A percentile compares a stretch with the other conserved stretches of the same genome.
These are phyloP conservation scores for Prunus salicina DNA, from an alignment of 306 rosid genomes.

Conservation along the genomic window DNA sequence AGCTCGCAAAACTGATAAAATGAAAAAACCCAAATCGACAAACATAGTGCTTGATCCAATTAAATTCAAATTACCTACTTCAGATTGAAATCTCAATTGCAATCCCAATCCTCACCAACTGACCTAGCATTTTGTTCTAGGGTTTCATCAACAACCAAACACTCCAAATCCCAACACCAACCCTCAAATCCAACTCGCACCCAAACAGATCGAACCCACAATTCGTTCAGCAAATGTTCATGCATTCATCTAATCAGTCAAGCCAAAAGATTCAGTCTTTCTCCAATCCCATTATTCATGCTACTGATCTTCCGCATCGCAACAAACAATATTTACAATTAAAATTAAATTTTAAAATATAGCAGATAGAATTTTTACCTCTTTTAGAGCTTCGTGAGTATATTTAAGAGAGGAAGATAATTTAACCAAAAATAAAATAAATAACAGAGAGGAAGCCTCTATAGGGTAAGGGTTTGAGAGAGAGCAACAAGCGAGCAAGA, in stretches of 20 bases:
- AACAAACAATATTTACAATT: background rate
- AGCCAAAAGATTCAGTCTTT: conserved; percentile 32
- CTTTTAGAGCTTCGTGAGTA: conserved; percentile 20
- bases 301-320: conserved; percentile 21
- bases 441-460: conserved; percentile 19
- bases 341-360: conserved; percentile 8
- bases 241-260: conserved; percentile 45
- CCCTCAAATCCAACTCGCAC: conserved; percentile 9
- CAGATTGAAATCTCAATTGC: conserved; percentile 20
- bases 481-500: background rate
- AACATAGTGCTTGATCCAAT: conserved; percentile 19
- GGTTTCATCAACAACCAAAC: conserved; percentile 41
- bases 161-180: conserved; percentile 16
- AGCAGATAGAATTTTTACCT: conserved; percentile 51
- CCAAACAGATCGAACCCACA: conserved; percentile 45
- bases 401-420: conserved; percentile 12
- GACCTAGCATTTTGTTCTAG: conserved; percentile 34
- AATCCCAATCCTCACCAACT: conserved; percentile 21
- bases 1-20: background rate
- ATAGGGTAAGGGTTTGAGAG: conserved; percentile 25
- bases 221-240: conserved; percentile 26
- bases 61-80: conserved; percentile 19
- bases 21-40: conserved; percentile 14
- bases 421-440: conserved; percentile 4
- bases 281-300: conserved; percentile 34